Base-by-base conservation (phyloP, 306 rosid species). In the Elaeagnus macrophylla region DNA sequence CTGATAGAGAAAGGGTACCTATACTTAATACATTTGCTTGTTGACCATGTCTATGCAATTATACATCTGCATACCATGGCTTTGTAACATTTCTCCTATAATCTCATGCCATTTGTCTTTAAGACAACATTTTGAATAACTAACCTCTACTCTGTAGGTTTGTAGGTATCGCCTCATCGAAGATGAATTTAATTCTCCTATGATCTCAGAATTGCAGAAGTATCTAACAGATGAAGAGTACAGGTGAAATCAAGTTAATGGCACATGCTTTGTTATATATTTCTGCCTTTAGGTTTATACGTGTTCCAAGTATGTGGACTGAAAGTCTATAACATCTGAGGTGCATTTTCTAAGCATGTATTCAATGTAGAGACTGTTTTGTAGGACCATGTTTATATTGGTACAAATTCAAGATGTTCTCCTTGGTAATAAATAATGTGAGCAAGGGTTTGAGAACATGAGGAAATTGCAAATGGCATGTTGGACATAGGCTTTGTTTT, bases 211-310 rank as follows among this genome's bases (percentile, higher is more conserved):
- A 70, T 74, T 86, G 25, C 99, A 86, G 72, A 91, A 80, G 85
- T 77, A 75, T 76, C 77, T 91, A 53, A 82, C 86, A 53, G 96
- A 91, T 57, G 99, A 91, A 75, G 99, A 91, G 80, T 82, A 65
- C 79, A 87, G 95, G 99, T 91, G 49, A 71, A 13, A 12, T 67
- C 8, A 45, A 46, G 13, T 38, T 64, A 36, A 38, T 17, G 16
- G 10, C 6, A 5, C 0, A 53, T 20, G 41, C 49, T 37, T 53
- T 39, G 12, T 3, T n/a, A 37, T 41, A 17, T 56, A 12, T 39
- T 10, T 25, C 32, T 25, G 32, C 32, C 32, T 25, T 25, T 25
- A 25, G 32, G n/a, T n/a, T 25, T 25, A 25, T 25, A 25, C 32
- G 4, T 25, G 2, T 25, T 25, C 32, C 32, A 25, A 25, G 4